phyloP scores from a whole-genome alignment of 441 rosid species.

The Euphorbia celastroides region DNA sequence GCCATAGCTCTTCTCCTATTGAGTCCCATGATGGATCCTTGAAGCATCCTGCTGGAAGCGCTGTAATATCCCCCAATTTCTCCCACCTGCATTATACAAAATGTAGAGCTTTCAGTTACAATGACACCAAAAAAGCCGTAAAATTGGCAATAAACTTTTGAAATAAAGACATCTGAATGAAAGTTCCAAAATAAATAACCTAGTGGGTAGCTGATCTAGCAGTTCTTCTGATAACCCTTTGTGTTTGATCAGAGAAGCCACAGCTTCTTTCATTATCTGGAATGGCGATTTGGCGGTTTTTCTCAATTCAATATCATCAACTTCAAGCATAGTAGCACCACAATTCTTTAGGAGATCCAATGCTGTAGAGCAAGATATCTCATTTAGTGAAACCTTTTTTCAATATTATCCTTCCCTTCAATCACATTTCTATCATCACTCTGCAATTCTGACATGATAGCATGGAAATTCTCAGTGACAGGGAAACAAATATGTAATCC shows the following conservation, averaged over 20 bases:
- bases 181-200: conserved; percentile 38
- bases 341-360: conserved; percentile 51
- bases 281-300: conserved; percentile 57
- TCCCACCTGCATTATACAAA: conserved; percentile 64
- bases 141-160: not conserved
- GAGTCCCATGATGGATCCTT: conserved; percentile 76
- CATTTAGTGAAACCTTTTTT: conserved; percentile 30
- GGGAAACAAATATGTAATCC: conserved; percentile 73
- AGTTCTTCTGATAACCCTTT: conserved; percentile 55
- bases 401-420: conserved; percentile 27
- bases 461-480: conserved; percentile 55
- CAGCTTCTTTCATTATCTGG: conserved; percentile 56
- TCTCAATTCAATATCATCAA: conserved; percentile 50
- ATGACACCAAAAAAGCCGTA: conserved; percentile 12
- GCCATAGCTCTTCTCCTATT: conserved; percentile 71
- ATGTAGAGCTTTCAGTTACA: conserved; percentile 9
- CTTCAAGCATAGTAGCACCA: conserved; percentile 45
- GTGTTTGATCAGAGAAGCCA: conserved; percentile 39
- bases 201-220: conserved; percentile 65
- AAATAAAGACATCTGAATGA: conserved; percentile 9
- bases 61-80: conserved; percentile 79
- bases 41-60: conserved; percentile 77
- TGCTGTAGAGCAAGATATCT: conserved; percentile 46
- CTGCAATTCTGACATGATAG: conserved; percentile 35
- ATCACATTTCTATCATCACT: conserved; percentile 21